Conservation (phyloP, 2,329 filamentous ascomycete genomes). For the Sphaerulina vaccinii region DNA sequence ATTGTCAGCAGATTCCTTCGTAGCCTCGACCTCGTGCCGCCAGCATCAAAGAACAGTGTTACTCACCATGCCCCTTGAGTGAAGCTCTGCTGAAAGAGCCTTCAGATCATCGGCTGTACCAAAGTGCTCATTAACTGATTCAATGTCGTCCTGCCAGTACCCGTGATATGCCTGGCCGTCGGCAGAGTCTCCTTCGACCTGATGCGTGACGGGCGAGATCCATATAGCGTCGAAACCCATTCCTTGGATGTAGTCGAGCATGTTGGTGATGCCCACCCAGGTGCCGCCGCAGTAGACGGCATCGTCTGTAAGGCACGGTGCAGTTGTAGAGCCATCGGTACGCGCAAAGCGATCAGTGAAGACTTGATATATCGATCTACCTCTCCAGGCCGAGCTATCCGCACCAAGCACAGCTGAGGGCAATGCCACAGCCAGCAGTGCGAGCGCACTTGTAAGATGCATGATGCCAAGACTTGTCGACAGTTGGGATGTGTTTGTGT, state of each 20-base stretch:
- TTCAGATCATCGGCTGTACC: conserved; percentile 40
- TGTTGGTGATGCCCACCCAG: conserved; percentile 57
- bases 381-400: conserved; percentile 39
- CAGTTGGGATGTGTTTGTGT: background rate
- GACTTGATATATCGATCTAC: conserved; percentile 44
- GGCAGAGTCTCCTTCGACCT: conserved; percentile 41
- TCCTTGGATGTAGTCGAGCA: conserved; percentile 62
- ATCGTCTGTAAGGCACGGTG: conserved; percentile 38
- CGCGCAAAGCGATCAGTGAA: conserved; percentile 45
- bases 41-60: background rate
- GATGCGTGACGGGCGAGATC: conserved; percentile 58
- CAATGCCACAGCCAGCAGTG: conserved; percentile 27
- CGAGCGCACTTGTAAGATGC: conserved; percentile 16
- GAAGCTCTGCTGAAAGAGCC: conserved; percentile 37
- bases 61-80: conserved; percentile 40
- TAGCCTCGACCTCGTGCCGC: background rate
- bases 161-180: conserved; percentile 54
- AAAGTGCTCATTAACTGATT: conserved; percentile 41
- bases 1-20: conserved; percentile 15
- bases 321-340: conserved; percentile 42
- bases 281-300: conserved; percentile 60
- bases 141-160: conserved; percentile 55
- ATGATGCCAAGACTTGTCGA: conserved; percentile 16
- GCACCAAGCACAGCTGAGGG: conserved; percentile 26
- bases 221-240: conserved; percentile 41